Evolutionary conservation across 2,329 filamentous ascomycete genomes (phyloP).

Genomic region (Sporothrix mexicana): DNA sequence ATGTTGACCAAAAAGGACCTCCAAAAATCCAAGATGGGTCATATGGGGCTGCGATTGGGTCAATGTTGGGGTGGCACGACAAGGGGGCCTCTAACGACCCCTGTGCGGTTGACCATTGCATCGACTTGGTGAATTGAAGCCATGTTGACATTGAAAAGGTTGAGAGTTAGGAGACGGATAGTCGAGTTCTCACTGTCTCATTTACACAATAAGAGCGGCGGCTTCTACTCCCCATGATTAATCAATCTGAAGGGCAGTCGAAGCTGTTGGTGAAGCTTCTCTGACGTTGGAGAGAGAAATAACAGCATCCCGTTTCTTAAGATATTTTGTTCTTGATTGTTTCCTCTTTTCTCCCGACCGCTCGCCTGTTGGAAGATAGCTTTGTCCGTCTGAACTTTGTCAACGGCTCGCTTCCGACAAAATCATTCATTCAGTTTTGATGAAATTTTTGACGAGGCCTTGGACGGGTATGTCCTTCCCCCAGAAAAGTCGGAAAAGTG

Average conservation of each 20-base stretch:
- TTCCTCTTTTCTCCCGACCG: neutral
- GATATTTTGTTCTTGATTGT: neutral
- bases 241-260: neutral
- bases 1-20: neutral
- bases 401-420: conserved; percentile 23
- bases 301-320: conserved; percentile 14
- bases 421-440: neutral
- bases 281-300: neutral
- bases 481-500: neutral
- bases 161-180: neutral
- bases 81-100: neutral
- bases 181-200: no score
- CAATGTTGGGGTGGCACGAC: conserved; percentile 9
- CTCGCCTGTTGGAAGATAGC: neutral
- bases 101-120: neutral
- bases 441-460: neutral
- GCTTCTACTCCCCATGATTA: no score
- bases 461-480: neutral
- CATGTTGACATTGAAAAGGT: no score
- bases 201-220: no score
- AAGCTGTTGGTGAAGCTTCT: neutral
- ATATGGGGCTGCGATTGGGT: conserved; percentile 2
- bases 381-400: neutral
- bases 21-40: neutral
- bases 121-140: neutral